Evolutionary conservation across 1,284 basidiomycete species (phyloP).

Genomic region (Ceratobasidium sp.): DNA sequence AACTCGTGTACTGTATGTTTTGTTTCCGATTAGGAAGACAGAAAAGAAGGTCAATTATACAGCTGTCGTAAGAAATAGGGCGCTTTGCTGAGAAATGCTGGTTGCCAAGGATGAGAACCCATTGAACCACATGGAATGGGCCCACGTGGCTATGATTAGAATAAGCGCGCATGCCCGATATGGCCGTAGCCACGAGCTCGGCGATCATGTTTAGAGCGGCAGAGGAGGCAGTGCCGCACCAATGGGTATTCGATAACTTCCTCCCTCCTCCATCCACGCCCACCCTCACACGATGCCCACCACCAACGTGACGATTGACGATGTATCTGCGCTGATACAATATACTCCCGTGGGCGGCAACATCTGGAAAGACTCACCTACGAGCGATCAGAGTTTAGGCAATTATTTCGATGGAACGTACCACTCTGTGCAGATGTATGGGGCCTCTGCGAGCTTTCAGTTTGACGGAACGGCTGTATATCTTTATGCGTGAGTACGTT

Average conservation of each 20-base stretch:
- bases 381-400: constrained; percentile 10
- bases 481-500: constrained; percentile 32
- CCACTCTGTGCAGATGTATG: constrained; percentile 14
- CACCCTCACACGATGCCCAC: constrained; percentile 6
- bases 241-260: neutral
- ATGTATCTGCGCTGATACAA: constrained; percentile 29
- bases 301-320: constrained; percentile 22
- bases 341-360: constrained; percentile 11
- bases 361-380: constrained; percentile 30
- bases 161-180: neutral
- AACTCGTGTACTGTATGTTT: no score
- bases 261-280: neutral
- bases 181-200: neutral
- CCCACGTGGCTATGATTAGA: no score
- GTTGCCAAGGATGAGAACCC: no score
- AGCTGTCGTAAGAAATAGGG: no score
- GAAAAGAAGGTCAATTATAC: no score
- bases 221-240: neutral
- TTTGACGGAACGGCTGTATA: constrained; percentile 28
- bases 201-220: neutral
- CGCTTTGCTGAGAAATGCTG: no score
- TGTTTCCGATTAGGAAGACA: no score
- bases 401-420: constrained; percentile 18
- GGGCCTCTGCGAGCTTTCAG: constrained; percentile 19
- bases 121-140: no score